Evolutionary conservation across 768 basidiomycete species (phyloP).

Genomic region (Trametes gibbosa): DNA sequence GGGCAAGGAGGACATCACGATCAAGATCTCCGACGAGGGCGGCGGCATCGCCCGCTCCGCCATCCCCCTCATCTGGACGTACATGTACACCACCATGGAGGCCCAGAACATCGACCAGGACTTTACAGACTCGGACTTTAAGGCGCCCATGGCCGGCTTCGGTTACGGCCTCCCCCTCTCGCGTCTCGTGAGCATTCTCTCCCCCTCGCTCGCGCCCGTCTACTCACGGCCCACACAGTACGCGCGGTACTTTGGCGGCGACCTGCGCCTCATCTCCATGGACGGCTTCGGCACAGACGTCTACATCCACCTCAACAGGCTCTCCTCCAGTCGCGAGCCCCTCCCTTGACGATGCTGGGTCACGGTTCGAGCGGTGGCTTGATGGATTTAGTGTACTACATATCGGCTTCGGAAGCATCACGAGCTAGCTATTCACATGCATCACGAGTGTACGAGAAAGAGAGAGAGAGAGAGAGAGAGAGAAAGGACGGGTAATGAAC

Average conservation of each 20-base stretch:
- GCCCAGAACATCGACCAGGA: slow-evolving; percentile 70
- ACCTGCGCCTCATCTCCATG: slow-evolving; percentile 93
- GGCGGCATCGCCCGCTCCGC: slow-evolving; percentile 90
- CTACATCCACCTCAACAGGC: slow-evolving; percentile 85
- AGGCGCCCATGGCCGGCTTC: slow-evolving; percentile 97
- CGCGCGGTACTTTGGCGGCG: slow-evolving; percentile 93
- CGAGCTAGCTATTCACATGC: not conserved
- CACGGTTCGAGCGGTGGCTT: not conserved
- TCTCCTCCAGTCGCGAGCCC: slow-evolving; percentile 81
- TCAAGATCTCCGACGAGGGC: slow-evolving; percentile 98
- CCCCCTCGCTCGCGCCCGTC: not conserved
- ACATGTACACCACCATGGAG: slow-evolving; percentile 91
- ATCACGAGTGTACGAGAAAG: not conserved
- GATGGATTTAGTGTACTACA: not conserved
- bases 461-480: too few species aligned
- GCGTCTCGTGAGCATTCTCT: slow-evolving; percentile 61
- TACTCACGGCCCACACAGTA: slow-evolving; percentile 47
- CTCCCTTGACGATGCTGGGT: slow-evolving; percentile 45
- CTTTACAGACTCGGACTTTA: slow-evolving; percentile 85
- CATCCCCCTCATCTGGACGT: slow-evolving; percentile 97
- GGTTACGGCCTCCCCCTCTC: slow-evolving; percentile 93
- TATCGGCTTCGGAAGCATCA: not conserved
- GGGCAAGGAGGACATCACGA: slow-evolving; percentile 97
- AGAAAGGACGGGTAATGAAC: not conserved
- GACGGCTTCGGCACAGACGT: slow-evolving; percentile 97